Evolutionary conservation across 345 rosid genomes (phyloP).

Genomic region (Citrus maxima): DNA sequence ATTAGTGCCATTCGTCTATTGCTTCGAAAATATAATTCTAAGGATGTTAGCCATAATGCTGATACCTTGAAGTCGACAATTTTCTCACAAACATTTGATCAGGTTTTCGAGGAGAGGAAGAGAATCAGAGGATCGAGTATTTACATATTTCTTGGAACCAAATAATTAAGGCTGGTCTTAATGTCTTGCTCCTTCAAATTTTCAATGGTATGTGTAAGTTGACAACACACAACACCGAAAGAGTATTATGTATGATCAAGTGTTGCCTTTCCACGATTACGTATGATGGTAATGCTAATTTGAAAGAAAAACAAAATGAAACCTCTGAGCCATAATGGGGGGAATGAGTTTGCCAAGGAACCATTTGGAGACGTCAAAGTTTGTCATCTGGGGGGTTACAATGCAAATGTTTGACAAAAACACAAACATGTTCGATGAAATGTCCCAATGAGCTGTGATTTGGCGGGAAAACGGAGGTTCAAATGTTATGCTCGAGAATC

Average conservation of each 20-base stretch:
- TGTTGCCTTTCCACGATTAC: slow-evolving; percentile 47
- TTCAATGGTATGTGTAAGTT: slow-evolving; percentile 33
- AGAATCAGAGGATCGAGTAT: too few relatives aligned
- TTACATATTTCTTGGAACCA: neutral
- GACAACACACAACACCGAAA: slow-evolving; percentile 62
- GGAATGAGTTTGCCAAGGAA: too few relatives aligned
- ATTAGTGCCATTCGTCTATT: too few relatives aligned
- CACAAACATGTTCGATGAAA: too few relatives aligned
- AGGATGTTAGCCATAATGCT: neutral
- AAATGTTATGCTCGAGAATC: too few relatives aligned
- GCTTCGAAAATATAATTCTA: too few relatives aligned
- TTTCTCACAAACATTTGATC: neutral
- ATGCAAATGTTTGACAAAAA: too few relatives aligned
- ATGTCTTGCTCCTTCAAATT: neutral
- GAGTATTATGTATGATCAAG: slow-evolving; percentile 67
- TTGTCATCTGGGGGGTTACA: too few relatives aligned
- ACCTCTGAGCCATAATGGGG: neutral
- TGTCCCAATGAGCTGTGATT: too few relatives aligned
- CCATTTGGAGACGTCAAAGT: too few relatives aligned
- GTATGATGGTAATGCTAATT: slow-evolving; percentile 18
- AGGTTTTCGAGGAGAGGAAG: neutral
- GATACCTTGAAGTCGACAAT: neutral
- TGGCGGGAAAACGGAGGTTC: too few relatives aligned
- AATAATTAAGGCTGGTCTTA: neutral
- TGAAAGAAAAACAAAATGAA: slow-evolving; percentile 20